phyloP scores from a whole-genome alignment of 768 basidiomycete species.

The Leccinellum luteum region DNA sequence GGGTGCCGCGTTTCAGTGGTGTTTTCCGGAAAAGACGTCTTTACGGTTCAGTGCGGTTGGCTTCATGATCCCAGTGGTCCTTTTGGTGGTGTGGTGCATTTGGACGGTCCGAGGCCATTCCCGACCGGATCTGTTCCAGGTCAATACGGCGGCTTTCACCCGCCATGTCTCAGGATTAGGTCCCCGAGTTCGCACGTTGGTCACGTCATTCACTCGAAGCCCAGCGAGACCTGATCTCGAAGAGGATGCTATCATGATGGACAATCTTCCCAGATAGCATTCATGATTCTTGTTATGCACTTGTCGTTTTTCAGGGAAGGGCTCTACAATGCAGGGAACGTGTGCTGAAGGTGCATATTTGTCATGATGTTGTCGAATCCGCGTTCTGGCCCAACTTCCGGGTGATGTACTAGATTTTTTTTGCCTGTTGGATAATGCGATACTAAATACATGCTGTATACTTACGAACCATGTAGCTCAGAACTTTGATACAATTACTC shows the following conservation, averaged over 20 bases:
- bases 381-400: too few relatives aligned
- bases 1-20: conserved; percentile 28
- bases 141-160: neutral
- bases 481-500: too few relatives aligned
- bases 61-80: conserved; percentile 26
- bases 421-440: too few relatives aligned
- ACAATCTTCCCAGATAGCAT: neutral
- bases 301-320: neutral
- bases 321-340: too few relatives aligned
- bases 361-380: too few relatives aligned
- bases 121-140: neutral
- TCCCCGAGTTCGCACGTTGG: neutral
- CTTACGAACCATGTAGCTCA: too few relatives aligned
- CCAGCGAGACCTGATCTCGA: neutral
- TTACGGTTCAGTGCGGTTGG: conserved; percentile 29
- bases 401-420: too few relatives aligned
- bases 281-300: neutral
- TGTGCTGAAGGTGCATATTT: too few relatives aligned
- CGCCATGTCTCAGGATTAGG: neutral
- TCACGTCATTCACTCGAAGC: neutral
- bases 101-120: conserved; percentile 22
- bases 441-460: too few relatives aligned
- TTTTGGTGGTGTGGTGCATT: conserved; percentile 46
- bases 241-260: conserved; percentile 3
- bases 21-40: neutral